Conservation (phyloP, 257 asterid species). For the Penstemon davidsonii region DNA sequence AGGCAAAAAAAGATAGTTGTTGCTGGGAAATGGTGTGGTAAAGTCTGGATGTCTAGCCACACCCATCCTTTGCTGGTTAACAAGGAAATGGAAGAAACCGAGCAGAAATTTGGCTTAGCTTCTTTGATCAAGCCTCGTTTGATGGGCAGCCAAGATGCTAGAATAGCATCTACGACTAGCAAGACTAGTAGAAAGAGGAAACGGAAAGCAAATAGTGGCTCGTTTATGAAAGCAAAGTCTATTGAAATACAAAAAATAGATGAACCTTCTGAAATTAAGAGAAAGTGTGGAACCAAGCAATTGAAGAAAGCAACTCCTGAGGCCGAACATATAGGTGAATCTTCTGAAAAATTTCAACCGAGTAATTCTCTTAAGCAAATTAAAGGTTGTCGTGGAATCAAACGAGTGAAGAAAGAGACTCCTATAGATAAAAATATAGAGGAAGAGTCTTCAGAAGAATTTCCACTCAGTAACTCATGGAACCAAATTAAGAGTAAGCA, state of each 20-base stretch:
- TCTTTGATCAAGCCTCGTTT: slow-evolving; percentile 35
- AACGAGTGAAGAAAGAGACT: slow-evolving; percentile 8
- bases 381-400: slow-evolving; percentile 22
- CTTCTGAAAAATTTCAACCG: slow-evolving; percentile 28
- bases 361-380: slow-evolving; percentile 30
- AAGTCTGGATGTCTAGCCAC: slow-evolving; percentile 95
- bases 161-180: slow-evolving; percentile 32
- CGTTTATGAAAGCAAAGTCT: slow-evolving; percentile 35
- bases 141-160: slow-evolving; percentile 39
- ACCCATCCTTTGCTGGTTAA: slow-evolving; percentile 77
- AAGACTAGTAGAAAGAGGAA: slow-evolving; percentile 52
- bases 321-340: slow-evolving; percentile 30
- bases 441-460: slow-evolving; percentile 23
- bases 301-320: slow-evolving; percentile 36
- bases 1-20: slow-evolving; percentile 71
- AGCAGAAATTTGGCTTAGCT: slow-evolving; percentile 34
- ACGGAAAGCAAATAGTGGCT: slow-evolving; percentile 36
- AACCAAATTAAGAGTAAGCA: slow-evolving; percentile 27
- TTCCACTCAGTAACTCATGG: slow-evolving; percentile 21
- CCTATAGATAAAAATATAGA: background rate
- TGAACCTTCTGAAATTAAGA: slow-evolving; percentile 22
- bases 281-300: slow-evolving; percentile 25
- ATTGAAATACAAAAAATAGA: slow-evolving; percentile 32
- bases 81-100: slow-evolving; percentile 43
- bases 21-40: slow-evolving; percentile 99